Conservation (phyloP, 768 basidiomycete species). For the Suillus bovinus region DNA sequence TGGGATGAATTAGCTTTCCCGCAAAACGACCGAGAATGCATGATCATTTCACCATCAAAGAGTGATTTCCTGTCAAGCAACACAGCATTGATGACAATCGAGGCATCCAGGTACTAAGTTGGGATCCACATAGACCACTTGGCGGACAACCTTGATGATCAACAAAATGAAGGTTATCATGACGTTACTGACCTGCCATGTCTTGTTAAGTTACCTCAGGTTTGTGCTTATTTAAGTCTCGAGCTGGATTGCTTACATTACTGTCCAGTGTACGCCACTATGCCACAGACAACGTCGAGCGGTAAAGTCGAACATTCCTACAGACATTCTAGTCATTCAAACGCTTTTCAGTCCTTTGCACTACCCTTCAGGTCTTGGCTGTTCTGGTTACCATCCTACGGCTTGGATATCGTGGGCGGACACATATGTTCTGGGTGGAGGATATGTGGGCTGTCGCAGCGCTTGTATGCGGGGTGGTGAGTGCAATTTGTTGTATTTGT, state of each 20-base stretch:
- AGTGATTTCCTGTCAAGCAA: background rate
- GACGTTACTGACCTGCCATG: background rate
- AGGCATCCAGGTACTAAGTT: background rate
- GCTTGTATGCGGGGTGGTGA: slow-evolving; percentile 14
- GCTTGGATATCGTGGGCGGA: slow-evolving; percentile 21
- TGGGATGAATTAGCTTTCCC: background rate
- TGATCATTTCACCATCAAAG: background rate
- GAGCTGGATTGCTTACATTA: background rate
- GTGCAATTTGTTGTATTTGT: background rate
- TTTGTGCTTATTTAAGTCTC: background rate
- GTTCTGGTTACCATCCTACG: slow-evolving; percentile 18
- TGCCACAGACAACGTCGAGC: background rate
- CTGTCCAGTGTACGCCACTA: background rate
- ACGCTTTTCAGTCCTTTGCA: slow-evolving; percentile 10
- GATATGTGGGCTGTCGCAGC: slow-evolving; percentile 22
- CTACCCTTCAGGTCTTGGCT: slow-evolving; percentile 8
- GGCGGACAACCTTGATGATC: background rate
- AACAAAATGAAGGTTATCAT: background rate
- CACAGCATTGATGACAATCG: background rate
- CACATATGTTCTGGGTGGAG: slow-evolving; percentile 22
- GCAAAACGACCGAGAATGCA: background rate
- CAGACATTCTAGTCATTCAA: background rate
- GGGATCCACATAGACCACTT: background rate
- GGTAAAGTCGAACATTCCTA: background rate
- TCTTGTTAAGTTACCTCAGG: background rate